Conservation (phyloP, 495 filamentous ascomycete genomes). For the Aspergillus ellipticus region DNA sequence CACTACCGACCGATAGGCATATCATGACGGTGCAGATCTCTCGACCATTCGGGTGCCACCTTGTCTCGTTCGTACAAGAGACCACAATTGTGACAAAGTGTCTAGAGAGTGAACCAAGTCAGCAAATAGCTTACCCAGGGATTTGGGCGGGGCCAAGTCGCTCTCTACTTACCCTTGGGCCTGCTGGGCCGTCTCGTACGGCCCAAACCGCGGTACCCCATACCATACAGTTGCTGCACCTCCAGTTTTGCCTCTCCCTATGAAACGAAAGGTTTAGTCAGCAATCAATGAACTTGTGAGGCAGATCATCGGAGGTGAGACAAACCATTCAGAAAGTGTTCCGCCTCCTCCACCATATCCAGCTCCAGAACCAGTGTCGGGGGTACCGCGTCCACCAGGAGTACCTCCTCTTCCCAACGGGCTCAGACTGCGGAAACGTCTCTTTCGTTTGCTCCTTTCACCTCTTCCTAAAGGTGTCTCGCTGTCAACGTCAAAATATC, state of each 20-base stretch:
- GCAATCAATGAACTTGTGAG: neutral
- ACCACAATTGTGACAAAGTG: slow-evolving; percentile 92
- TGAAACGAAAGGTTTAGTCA: slow-evolving; percentile 13
- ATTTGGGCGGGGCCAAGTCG: neutral
- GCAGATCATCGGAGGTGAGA: neutral
- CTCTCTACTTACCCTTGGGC: slow-evolving; percentile 75
- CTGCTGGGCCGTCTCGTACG: slow-evolving; percentile 84
- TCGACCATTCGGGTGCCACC: slow-evolving; percentile 77
- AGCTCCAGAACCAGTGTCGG: slow-evolving; percentile 63
- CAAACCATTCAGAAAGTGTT: slow-evolving; percentile 65
- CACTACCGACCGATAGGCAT: slow-evolving; percentile 39
- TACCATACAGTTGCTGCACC: slow-evolving; percentile 84
- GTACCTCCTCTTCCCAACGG: slow-evolving; percentile 65
- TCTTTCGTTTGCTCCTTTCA: slow-evolving; percentile 89
- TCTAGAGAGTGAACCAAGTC: slow-evolving; percentile 48
- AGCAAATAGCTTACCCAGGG: neutral
- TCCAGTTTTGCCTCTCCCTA: slow-evolving; percentile 79
- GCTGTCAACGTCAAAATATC: slow-evolving; percentile 58
- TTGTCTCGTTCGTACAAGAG: slow-evolving; percentile 83
- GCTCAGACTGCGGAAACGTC: slow-evolving; percentile 83
- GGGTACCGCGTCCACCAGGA: slow-evolving; percentile 69
- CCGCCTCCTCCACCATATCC: slow-evolving; percentile 66
- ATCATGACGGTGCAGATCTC: slow-evolving; percentile 65
- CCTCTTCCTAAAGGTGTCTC: slow-evolving; percentile 77
- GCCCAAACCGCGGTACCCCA: slow-evolving; percentile 92